A percentile compares a stretch with the other conserved stretches of the same genome.
Evolutionary conservation across 768 basidiomycete species (phyloP).

Genomic region (Psilocybe azurescens): DNA sequence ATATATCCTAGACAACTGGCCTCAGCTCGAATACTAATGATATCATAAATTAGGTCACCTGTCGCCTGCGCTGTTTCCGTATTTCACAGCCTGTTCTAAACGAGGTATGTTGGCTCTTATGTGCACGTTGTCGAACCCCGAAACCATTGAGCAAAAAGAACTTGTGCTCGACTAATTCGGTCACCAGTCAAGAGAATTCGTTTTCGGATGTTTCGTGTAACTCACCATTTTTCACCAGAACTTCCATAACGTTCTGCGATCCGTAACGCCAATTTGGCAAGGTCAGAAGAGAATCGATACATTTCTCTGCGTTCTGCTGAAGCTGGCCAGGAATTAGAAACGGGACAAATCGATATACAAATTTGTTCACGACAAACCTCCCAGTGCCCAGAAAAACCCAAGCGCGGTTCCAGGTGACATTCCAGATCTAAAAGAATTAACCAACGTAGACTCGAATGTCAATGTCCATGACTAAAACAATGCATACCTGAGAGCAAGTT

Average conservation of each 20-base stretch:
- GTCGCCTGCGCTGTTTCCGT: constrained; percentile 71
- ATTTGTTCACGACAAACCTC: constrained; percentile 42
- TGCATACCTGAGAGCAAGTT: constrained; percentile 61
- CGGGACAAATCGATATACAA: constrained; percentile 1
- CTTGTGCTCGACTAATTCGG: constrained; percentile 56
- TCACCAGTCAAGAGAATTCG: constrained; percentile 1
- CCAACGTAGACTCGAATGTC: too few relatives aligned
- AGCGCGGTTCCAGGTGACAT: constrained; percentile 72
- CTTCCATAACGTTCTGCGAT: constrained; percentile 72
- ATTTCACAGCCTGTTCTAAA: constrained; percentile 66
- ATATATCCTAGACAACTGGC: constrained; percentile 51
- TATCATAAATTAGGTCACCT: constrained; percentile 43
- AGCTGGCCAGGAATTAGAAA: constrained; percentile 34
- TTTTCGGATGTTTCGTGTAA: neutral
- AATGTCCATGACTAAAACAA: neutral
- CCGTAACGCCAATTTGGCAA: constrained; percentile 67
- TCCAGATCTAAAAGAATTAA: constrained; percentile 50
- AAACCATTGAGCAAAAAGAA: constrained; percentile 64
- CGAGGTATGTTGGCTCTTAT: constrained; percentile 65
- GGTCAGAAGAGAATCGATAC: constrained; percentile 70
- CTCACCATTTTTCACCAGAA: constrained; percentile 70
- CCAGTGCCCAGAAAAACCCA: constrained; percentile 76
- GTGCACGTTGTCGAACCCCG: constrained; percentile 71
- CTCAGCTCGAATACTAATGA: neutral
- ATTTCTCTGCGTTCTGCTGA: constrained; percentile 66